Evolutionary conservation across 2,329 filamentous ascomycete species (phyloP).

Genomic region (Phoma herbarum): DNA sequence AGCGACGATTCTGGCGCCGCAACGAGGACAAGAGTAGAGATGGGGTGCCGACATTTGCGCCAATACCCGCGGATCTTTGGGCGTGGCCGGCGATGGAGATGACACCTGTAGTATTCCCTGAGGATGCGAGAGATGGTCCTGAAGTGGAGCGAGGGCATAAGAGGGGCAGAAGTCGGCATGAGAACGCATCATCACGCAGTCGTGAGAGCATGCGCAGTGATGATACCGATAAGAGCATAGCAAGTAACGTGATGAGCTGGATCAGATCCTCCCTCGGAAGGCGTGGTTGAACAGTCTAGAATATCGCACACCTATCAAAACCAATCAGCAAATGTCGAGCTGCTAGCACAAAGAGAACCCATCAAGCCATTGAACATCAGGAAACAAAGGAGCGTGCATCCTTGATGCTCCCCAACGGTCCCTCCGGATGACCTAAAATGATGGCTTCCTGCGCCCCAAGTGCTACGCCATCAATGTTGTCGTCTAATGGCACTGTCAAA

Average conservation of each 20-base stretch:
- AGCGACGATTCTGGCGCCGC: not conserved
- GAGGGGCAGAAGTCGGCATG: not conserved
- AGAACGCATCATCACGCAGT: not conserved
- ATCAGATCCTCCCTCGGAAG: not conserved
- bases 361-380: not conserved
- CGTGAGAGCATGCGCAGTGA: not conserved
- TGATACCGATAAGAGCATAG: too few relatives aligned
- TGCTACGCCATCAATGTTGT: conserved; percentile 20
- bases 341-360: not conserved
- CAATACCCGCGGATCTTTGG: not conserved
- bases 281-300: not conserved
- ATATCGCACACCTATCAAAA: not conserved
- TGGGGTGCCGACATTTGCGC: not conserved
- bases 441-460: conserved; percentile 37
- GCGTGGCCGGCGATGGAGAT: not conserved
- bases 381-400: not conserved
- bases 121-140: not conserved
- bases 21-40: not conserved
- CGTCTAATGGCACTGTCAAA: conserved; percentile 33
- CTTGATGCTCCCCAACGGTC: conserved; percentile 3
- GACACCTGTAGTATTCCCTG: not conserved
- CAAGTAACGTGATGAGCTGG: not conserved
- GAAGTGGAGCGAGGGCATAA: not conserved
- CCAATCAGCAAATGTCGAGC: not conserved
- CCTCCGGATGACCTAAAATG: conserved; percentile 33